A percentile compares a stretch with the other conserved stretches of the same genome.
These are phyloP conservation scores for Senecio squalidus DNA, from an alignment of 140 eudicot species.

Conservation along the genomic window DNA sequence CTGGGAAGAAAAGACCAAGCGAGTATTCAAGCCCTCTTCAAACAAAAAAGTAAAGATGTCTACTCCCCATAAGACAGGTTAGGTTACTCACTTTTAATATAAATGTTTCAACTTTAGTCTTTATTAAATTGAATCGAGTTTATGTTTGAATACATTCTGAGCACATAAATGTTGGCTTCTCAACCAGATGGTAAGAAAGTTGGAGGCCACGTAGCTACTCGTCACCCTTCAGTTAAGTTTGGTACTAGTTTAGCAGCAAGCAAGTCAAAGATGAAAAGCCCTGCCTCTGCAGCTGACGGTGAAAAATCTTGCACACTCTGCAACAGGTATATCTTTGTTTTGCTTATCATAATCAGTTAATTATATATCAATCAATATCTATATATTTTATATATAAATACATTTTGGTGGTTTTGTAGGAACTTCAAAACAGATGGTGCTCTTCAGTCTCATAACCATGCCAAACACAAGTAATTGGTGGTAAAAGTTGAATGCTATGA, in stretches of 20 bases:
- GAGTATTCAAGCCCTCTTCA: conserved; percentile 47
- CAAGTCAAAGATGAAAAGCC: conserved; percentile 61
- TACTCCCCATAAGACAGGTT: conserved; percentile 81
- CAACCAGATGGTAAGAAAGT: conserved; percentile 80
- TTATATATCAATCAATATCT: too few species aligned
- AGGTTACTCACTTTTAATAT: background rate
- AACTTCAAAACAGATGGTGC: conserved; percentile 43
- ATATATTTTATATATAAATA: too few species aligned
- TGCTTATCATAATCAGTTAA: too few species aligned
- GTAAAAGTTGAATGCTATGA: background rate
- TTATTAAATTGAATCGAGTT: too few species aligned
- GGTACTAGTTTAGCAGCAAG: conserved; percentile 63
- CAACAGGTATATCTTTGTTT: too few species aligned
- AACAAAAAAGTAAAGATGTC: conserved; percentile 59
- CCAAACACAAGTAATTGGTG: conserved; percentile 49
- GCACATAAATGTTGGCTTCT: too few species aligned
- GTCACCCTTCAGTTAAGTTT: conserved; percentile 68
- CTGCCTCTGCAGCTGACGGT: conserved; percentile 62
- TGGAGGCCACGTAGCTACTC: conserved; percentile 72
- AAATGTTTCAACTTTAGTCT: too few species aligned
- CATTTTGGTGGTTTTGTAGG: conserved; percentile 31
- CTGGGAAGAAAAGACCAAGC: conserved; percentile 63
- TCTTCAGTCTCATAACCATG: conserved; percentile 52
- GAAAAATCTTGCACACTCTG: conserved; percentile 60
- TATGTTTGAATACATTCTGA: too few species aligned